Evolutionary conservation across 352 stramenopile genomes (phyloP), one percentile per base, ranked within the genome.

Genomic region (Phytophthora nicotianae): DNA sequence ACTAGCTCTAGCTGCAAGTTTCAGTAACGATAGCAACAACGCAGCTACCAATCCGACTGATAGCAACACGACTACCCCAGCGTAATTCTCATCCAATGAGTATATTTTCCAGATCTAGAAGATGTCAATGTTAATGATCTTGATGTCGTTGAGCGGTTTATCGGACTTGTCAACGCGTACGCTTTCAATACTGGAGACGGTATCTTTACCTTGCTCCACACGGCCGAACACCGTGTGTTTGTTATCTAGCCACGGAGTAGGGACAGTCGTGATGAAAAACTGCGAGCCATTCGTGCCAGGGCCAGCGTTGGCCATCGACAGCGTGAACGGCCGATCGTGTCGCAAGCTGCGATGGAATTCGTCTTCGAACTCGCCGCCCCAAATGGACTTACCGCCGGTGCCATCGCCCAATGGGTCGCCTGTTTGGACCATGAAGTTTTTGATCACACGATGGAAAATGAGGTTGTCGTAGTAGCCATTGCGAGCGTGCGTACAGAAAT

Each of bases 371-470:
- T 99, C 95, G 45, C 96, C 97, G 27, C 97, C 97, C 97, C 98
- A 99, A 60, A 99, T 99, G 49, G 84, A 98, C 80, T 99, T 97
- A 24, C 98, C 98, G 46, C 97, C 97, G 1, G 97, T 99, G 38
- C 97, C 97, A 74, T 99, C 96, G 26, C 98, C 97, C 14, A 98
- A 69, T 11, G 97, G 97, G 66, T 99, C 97, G 2, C 91, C 91
- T 1, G 82, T 93, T 83, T 99, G 97, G 37, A 99, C 79, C 97
- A 99, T 99, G 66, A 99, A 99, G 48, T 96, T 97, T 72, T 98
- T 98, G 74, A 99, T 99, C 54, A 99, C 94, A 50, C 98, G 95
- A 78, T 99, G 98, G 73, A 99, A 99, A 52, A 99, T 93, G 9
- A 99, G 76, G 65, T 98, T 97, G 77, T 99, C 97, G 69, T 99